These are phyloP conservation scores for Penicillium parvum DNA, from an alignment of 495 filamentous ascomycete species.

Conservation along the genomic window DNA sequence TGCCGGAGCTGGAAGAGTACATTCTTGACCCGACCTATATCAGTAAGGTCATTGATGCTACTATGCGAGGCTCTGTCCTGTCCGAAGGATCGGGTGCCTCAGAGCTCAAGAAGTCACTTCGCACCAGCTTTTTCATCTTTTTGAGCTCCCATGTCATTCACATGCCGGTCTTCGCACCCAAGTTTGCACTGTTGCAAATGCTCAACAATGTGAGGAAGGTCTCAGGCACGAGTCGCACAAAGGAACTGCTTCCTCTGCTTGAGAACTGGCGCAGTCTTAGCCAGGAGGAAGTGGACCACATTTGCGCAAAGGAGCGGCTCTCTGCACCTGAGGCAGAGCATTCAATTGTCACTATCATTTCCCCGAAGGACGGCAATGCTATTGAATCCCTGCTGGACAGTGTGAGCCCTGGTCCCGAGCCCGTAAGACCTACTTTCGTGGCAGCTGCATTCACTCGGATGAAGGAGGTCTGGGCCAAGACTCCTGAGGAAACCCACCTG, in stretches of 20 bases:
- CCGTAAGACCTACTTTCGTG: conserved; percentile 48
- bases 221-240: conserved; percentile 59
- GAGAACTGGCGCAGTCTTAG: conserved; percentile 56
- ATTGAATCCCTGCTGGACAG: conserved; percentile 52
- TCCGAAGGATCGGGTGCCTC: conserved; percentile 37
- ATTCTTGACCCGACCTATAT: conserved; percentile 68
- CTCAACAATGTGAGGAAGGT: conserved; percentile 68
- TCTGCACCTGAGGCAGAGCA: conserved; percentile 54
- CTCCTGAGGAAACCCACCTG: conserved; percentile 60
- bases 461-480: conserved; percentile 61
- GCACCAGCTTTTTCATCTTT: conserved; percentile 65
- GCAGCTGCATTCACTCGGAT: conserved; percentile 61
- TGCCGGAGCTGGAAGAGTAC: conserved; percentile 76
- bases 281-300: conserved; percentile 34
- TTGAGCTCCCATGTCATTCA: conserved; percentile 66
- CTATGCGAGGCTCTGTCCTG: conserved; percentile 44
- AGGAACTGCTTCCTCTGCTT: conserved; percentile 65
- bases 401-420: conserved; percentile 46
- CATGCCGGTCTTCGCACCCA: conserved; percentile 63
- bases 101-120: conserved; percentile 61
- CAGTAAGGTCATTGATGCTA: conserved; percentile 51
- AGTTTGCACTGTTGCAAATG: conserved; percentile 62
- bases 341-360: conserved; percentile 55
- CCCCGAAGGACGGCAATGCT: conserved; percentile 63
- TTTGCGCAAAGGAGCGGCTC: conserved; percentile 57